Conservation (phyloP, 148 eudicot species). For the Persicaria maculosa region DNA sequence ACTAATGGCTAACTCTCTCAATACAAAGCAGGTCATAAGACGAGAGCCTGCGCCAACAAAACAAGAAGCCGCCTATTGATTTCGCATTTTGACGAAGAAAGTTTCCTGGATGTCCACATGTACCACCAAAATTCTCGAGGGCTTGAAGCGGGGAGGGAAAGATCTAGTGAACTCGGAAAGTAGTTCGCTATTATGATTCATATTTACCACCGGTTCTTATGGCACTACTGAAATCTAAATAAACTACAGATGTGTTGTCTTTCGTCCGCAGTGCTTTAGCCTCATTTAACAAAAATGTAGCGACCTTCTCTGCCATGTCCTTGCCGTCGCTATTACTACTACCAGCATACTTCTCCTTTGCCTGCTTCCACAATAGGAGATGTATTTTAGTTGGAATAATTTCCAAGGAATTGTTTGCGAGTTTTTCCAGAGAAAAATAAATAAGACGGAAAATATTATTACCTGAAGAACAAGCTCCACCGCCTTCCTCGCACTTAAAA, state of each 20-base stretch:
- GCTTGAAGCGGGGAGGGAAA: neutral
- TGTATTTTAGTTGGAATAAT: neutral
- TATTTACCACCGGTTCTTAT: conserved; percentile 43
- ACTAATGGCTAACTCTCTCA: neutral
- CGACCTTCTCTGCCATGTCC: conserved; percentile 59
- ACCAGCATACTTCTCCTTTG: conserved; percentile 42
- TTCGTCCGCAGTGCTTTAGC: conserved; percentile 87
- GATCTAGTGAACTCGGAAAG: neutral
- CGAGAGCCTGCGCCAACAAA: neutral
- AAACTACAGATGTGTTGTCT: conserved; percentile 88
- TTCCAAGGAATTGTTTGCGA: neutral
- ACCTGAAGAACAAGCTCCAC: conserved; percentile 79
- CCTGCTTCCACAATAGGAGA: conserved; percentile 31
- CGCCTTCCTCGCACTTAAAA: conserved; percentile 69
- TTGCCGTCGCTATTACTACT: conserved; percentile 22
- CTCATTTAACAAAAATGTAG: conserved; percentile 60
- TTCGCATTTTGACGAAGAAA: neutral
- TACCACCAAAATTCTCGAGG: neutral
- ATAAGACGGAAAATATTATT: conserved; percentile 3
- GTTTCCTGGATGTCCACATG: neutral
- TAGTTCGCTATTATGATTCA: conserved; percentile 18
- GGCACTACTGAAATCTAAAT: conserved; percentile 59
- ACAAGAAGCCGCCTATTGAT: neutral
- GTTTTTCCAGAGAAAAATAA: too few species aligned
- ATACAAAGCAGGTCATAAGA: neutral